Conservation (phyloP, 1,284 basidiomycete species). For the Somion occarium region DNA sequence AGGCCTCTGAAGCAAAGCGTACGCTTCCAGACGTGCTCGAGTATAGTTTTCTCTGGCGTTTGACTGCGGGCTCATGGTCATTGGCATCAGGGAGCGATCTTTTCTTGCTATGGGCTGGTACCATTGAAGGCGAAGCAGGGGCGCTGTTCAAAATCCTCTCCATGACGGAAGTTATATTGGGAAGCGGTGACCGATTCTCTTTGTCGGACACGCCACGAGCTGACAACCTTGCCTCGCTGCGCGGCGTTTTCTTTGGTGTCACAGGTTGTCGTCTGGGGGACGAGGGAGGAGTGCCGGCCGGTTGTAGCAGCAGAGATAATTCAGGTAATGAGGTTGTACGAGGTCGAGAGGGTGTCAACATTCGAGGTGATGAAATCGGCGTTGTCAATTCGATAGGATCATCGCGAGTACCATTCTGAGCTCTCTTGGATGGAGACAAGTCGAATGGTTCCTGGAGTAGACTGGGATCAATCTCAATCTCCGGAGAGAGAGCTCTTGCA, state of each 20-base stretch:
- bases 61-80: slow-evolving; percentile 25
- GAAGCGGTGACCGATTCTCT: slow-evolving; percentile 40
- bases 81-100: slow-evolving; percentile 27
- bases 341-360: too few relatives aligned
- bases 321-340: neutral
- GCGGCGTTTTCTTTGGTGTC: slow-evolving; percentile 13
- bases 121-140: slow-evolving; percentile 22
- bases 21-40: neutral
- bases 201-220: slow-evolving; percentile 30
- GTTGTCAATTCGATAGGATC: too few relatives aligned
- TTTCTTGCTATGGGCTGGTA: slow-evolving; percentile 35
- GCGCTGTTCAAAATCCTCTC: slow-evolving; percentile 31
- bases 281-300: neutral
- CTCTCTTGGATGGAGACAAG: too few relatives aligned
- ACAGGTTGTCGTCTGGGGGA: slow-evolving; percentile 21
- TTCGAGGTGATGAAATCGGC: too few relatives aligned
- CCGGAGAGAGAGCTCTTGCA: neutral
- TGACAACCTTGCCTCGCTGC: slow-evolving; percentile 13
- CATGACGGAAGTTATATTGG: slow-evolving; percentile 23
- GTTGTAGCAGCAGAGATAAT: neutral
- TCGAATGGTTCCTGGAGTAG: neutral
- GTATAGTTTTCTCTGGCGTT: slow-evolving; percentile 16
- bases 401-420: too few relatives aligned
- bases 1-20: neutral
- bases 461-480: too few relatives aligned